Evolutionary conservation across 2,329 filamentous ascomycete species (phyloP).

Genomic region (Alternaria alternata): DNA sequence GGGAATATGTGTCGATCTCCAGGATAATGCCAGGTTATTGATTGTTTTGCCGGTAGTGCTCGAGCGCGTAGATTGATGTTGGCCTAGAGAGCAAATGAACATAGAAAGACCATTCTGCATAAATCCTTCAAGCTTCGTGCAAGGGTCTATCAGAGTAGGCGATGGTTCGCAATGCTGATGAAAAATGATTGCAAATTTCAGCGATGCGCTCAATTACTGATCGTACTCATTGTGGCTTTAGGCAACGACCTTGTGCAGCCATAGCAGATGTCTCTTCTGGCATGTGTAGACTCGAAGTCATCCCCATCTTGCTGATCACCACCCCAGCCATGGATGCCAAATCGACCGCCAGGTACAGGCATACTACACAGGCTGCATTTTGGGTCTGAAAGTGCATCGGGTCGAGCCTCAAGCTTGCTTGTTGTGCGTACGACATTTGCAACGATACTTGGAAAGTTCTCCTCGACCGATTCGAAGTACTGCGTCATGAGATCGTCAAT

Average conservation of each 20-base stretch:
- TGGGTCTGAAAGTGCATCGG: conserved; percentile 33
- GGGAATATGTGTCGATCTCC: not conserved
- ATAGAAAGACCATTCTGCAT: not conserved
- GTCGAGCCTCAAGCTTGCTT: conserved; percentile 73
- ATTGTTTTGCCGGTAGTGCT: not conserved
- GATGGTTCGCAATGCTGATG: not conserved
- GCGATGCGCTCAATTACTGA: conserved; percentile 3
- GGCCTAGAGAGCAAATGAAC: not conserved
- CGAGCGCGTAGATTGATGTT: not conserved
- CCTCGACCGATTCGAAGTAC: conserved; percentile 87
- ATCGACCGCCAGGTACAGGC: conserved; percentile 68
- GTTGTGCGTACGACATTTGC: conserved; percentile 94
- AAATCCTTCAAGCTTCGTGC: not conserved
- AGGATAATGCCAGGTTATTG: not conserved
- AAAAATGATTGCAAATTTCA: too few relatives aligned
- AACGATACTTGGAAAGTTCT: conserved; percentile 87
- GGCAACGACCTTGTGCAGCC: conserved; percentile 71
- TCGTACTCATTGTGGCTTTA: conserved; percentile 2
- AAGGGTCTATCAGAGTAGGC: not conserved
- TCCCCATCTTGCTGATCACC: conserved; percentile 61
- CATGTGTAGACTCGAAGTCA: conserved; percentile 32
- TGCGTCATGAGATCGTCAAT: conserved; percentile 91
- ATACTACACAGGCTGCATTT: conserved; percentile 74
- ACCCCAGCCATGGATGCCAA: conserved; percentile 68
- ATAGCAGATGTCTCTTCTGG: conserved; percentile 66